phyloP scores from a whole-genome alignment of 148 eudicot genomes.

The Fagopyrum homotropicum region DNA sequence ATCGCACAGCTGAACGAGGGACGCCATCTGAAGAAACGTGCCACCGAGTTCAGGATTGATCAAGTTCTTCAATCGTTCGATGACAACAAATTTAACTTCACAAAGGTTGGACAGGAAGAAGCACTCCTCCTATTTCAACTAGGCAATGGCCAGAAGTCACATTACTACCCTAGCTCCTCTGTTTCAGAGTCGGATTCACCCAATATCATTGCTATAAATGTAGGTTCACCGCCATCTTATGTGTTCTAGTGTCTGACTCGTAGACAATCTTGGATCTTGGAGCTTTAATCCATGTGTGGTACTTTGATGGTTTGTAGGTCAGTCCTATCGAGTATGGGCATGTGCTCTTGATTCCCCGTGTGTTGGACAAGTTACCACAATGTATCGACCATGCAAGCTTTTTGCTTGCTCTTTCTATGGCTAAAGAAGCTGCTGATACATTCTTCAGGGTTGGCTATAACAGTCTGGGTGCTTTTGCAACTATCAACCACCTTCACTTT shows the following conservation, averaged over 20 bases:
- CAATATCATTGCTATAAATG: constrained; percentile 70
- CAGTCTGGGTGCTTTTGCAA: constrained; percentile 89
- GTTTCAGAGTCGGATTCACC: constrained; percentile 40
- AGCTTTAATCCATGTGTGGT: background rate
- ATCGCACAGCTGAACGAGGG: constrained; percentile 79
- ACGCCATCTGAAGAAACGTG: constrained; percentile 72
- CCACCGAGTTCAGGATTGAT: constrained; percentile 76
- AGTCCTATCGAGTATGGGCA: constrained; percentile 92
- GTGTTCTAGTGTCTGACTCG: background rate
- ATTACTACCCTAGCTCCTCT: constrained; percentile 34
- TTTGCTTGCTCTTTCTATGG: constrained; percentile 67
- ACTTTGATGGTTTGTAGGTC: constrained; percentile 36
- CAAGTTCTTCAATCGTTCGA: constrained; percentile 77
- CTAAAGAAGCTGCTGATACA: constrained; percentile 62
- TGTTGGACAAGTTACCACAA: constrained; percentile 72
- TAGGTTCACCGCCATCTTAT: constrained; percentile 22
- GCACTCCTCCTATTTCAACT: constrained; percentile 61
- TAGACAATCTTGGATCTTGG: background rate
- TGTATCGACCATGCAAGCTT: constrained; percentile 54
- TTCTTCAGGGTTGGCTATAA: constrained; percentile 79
- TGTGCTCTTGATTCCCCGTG: constrained; percentile 67
- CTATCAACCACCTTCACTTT: constrained; percentile 83
- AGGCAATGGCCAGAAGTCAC: constrained; percentile 30
- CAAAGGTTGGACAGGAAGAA: constrained; percentile 81
- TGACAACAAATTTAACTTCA: constrained; percentile 68